Evolutionary conservation across 257 asterid genomes (phyloP).

Genomic region (Solanum peruvianum): DNA sequence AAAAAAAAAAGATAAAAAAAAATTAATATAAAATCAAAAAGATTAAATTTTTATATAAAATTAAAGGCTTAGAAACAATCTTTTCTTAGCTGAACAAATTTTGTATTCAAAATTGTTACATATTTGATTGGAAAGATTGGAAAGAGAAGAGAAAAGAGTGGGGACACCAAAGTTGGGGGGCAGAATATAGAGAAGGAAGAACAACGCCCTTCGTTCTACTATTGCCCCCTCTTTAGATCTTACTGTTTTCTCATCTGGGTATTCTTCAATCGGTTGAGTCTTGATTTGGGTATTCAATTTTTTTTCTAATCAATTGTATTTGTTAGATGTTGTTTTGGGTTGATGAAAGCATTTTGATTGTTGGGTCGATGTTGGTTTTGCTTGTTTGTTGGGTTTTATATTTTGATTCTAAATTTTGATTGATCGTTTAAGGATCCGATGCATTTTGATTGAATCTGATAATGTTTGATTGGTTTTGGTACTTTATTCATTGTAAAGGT

Average conservation of each 20-base stretch:
- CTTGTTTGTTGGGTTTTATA: not conserved
- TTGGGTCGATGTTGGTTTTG: not conserved
- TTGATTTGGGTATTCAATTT: slow-evolving; percentile 12
- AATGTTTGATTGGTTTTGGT: not conserved
- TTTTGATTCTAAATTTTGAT: slow-evolving; percentile 1
- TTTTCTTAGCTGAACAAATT: not conserved
- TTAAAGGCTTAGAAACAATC: not conserved
- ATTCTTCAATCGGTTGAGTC: not conserved
- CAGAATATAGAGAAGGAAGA: slow-evolving; percentile 10
- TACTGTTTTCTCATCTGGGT: not conserved
- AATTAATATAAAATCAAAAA: not conserved
- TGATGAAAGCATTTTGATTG: not conserved
- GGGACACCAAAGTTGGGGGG: slow-evolving; percentile 8
- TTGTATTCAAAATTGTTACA: not conserved
- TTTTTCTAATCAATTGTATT: not conserved
- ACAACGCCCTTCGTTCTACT: slow-evolving; percentile 4
- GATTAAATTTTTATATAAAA: not conserved
- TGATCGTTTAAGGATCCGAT: slow-evolving; percentile 12
- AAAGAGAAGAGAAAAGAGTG: slow-evolving; percentile 5
- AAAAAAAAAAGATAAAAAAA: not conserved
- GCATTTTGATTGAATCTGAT: not conserved
- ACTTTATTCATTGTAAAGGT: not conserved
- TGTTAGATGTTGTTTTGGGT: not conserved
- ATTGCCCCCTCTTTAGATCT: slow-evolving; percentile 12
- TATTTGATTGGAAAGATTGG: slow-evolving; percentile 5